These are phyloP conservation scores for Cucurbitaria berberidis DNA, from an alignment of 2,329 filamentous ascomycete species.

Conservation along the genomic window DNA sequence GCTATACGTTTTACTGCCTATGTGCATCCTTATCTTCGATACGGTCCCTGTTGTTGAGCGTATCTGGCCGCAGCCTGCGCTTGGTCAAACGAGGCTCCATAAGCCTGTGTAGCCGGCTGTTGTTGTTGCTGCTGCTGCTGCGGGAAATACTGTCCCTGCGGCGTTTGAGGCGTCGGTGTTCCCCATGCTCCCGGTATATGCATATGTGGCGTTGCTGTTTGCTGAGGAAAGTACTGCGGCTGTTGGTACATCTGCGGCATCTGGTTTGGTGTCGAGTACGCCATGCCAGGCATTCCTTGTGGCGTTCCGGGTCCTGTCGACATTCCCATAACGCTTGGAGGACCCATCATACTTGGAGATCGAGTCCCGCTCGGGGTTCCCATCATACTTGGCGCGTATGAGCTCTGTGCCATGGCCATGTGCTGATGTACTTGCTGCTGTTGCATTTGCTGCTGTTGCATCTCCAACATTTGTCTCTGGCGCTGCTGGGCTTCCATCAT, in stretches of 20 bases:
- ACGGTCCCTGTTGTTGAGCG: conserved; percentile 34
- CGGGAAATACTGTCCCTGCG: conserved; percentile 37
- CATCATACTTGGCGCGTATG: conserved; percentile 31
- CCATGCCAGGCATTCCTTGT: conserved; percentile 28
- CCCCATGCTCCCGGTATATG: conserved; percentile 37
- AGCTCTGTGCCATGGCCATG: conserved; percentile 31
- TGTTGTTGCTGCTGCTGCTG: conserved; percentile 31
- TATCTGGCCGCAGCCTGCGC: conserved; percentile 36
- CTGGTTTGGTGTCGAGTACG: conserved; percentile 36
- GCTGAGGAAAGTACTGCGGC: conserved; percentile 39
- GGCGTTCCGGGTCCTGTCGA: conserved; percentile 19
- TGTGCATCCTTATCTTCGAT: background rate
- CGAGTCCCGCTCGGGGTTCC: conserved; percentile 19
- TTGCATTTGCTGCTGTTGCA: conserved; percentile 32
- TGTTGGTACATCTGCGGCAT: conserved; percentile 40
- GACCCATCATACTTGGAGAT: conserved; percentile 30
- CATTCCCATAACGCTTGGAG: conserved; percentile 24
- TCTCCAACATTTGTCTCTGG: conserved; percentile 33
- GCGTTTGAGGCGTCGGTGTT: conserved; percentile 32
- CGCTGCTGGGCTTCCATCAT: conserved; percentile 35
- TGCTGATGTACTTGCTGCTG: conserved; percentile 38
- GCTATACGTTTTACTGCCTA: background rate
- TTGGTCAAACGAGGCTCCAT: conserved; percentile 40
- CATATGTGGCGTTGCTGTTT: conserved; percentile 33
- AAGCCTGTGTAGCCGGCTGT: conserved; percentile 36